Evolutionary conservation across 2,329 filamentous ascomycete genomes (phyloP).

Genomic region (Aspergillus novofumigatus): DNA sequence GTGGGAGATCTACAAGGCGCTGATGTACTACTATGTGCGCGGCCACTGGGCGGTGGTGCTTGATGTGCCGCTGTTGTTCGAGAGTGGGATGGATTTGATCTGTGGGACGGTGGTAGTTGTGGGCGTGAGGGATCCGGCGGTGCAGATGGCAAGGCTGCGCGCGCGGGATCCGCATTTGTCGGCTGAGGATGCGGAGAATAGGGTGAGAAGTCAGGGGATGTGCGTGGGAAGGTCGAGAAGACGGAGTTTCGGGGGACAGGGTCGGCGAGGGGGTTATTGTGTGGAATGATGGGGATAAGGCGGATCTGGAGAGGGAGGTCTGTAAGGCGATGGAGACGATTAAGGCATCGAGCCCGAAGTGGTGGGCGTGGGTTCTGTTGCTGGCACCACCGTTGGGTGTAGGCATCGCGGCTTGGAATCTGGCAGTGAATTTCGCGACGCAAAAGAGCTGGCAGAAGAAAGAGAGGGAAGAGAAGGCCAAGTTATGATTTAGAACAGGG

Average conservation of each 20-base stretch:
- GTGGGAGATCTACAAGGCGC: conserved; percentile 70
- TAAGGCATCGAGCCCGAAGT: conserved; percentile 61
- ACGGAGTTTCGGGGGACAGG: conserved; percentile 60
- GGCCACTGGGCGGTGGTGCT: conserved; percentile 87
- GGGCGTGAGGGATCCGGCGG: conserved; percentile 69
- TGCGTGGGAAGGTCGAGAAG: conserved; percentile 74
- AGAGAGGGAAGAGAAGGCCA: conserved; percentile 57
- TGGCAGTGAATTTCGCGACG: conserved; percentile 66
- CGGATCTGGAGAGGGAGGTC: conserved; percentile 65
- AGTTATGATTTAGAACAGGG: conserved; percentile 40
- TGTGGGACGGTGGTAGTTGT: conserved; percentile 86
- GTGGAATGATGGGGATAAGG: conserved; percentile 79
- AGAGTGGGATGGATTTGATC: conserved; percentile 77
- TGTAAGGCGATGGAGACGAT: conserved; percentile 62
- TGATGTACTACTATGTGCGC: conserved; percentile 67
- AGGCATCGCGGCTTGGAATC: conserved; percentile 64
- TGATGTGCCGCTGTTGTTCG: conserved; percentile 88
- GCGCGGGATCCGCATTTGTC: conserved; percentile 73
- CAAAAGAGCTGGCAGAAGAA: conserved; percentile 66
- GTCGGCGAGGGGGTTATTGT: conserved; percentile 64
- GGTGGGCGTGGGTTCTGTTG: conserved; percentile 75
- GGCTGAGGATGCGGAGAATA: conserved; percentile 79
- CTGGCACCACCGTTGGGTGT: conserved; percentile 71
- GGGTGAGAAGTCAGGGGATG: conserved; percentile 83
- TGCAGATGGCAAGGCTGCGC: conserved; percentile 77